phyloP scores from a whole-genome alignment of 1,284 basidiomycete genomes.

The Meripilus lineatus region DNA sequence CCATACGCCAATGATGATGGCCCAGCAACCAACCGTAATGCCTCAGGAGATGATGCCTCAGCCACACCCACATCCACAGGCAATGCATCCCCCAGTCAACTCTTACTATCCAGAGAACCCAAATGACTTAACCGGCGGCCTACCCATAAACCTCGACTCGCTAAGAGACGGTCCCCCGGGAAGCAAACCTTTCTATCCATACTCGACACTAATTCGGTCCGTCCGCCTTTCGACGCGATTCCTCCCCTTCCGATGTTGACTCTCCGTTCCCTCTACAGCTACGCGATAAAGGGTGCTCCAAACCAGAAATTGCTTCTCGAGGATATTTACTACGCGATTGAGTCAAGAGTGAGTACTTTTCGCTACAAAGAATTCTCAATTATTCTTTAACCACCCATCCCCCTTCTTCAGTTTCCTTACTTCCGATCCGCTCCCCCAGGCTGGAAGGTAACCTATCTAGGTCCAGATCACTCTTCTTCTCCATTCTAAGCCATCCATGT shows the following conservation, averaged over 20 bases:
- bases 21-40: constrained; percentile 37
- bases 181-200: constrained; percentile 82
- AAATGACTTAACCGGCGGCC: constrained; percentile 71
- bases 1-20: constrained; percentile 20
- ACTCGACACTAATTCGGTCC: constrained; percentile 81
- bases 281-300: constrained; percentile 83
- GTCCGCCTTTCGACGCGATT: constrained; percentile 20
- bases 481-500: not conserved
- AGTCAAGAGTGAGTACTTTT: constrained; percentile 60
- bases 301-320: constrained; percentile 77
- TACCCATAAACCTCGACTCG: constrained; percentile 80
- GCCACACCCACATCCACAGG: constrained; percentile 15
- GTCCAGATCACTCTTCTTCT: not conserved
- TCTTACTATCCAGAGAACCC: constrained; percentile 69
- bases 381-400: constrained; percentile 5
- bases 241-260: not conserved
- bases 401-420: constrained; percentile 73
- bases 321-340: constrained; percentile 85
- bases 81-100: constrained; percentile 35
- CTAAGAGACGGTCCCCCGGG: constrained; percentile 77
- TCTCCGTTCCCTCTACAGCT: constrained; percentile 38
- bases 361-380: constrained; percentile 2
- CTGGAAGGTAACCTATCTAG: constrained; percentile 80
- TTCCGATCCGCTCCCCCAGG: constrained; percentile 77
- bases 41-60: constrained; percentile 38